Conservation (phyloP, 2,329 filamentous ascomycete genomes). For the Hypoxylon rubiginosum region DNA sequence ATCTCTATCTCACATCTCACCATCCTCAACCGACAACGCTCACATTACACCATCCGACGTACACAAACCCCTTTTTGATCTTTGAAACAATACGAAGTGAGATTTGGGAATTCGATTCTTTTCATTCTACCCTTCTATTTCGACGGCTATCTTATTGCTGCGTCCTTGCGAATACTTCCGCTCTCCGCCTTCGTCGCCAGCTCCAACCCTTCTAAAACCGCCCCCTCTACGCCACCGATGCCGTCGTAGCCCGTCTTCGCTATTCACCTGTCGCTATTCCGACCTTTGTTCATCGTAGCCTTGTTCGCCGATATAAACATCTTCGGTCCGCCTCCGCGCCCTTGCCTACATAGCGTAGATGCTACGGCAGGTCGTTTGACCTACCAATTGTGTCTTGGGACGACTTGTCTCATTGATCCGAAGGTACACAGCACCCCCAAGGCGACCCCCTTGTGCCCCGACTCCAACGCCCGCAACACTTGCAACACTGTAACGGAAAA, state of each 20-base stretch:
- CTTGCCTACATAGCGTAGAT: constrained; percentile 29
- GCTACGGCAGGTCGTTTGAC: constrained; percentile 41
- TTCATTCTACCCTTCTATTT: background rate
- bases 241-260: constrained; percentile 15
- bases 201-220: background rate
- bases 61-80: constrained; percentile 10
- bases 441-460: constrained; percentile 40
- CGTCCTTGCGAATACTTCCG: constrained; percentile 7
- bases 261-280: constrained; percentile 11
- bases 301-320: constrained; percentile 17
- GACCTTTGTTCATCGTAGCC: constrained; percentile 13
- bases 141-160: background rate
- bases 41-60: constrained; percentile 14
- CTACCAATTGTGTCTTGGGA: constrained; percentile 39
- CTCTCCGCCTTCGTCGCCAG: constrained; percentile 7
- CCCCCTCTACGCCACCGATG: constrained; percentile 13
- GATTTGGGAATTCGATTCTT: background rate
- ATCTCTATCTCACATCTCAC: constrained; percentile 26
- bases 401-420: constrained; percentile 37
- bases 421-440: constrained; percentile 40
- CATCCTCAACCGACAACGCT: constrained; percentile 31
- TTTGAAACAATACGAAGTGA: background rate
- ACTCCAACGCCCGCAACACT: constrained; percentile 36
- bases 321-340: constrained; percentile 16
- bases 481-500: constrained; percentile 8